Percentiles rank a stretch among this genome's conserved stretches.
Conservation (phyloP, 345 rosid genomes). For the Stellera chamaejasme region DNA sequence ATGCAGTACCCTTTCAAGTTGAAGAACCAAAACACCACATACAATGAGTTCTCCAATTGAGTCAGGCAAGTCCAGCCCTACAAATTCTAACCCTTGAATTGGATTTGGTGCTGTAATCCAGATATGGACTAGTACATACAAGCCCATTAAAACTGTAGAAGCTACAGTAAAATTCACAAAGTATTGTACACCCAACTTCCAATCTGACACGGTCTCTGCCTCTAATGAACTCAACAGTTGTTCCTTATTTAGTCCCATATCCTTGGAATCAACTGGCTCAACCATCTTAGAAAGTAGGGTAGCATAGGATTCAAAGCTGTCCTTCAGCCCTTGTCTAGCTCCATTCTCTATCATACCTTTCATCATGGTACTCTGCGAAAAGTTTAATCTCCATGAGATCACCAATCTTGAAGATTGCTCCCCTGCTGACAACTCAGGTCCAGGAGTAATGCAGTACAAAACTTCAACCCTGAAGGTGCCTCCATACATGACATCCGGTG, state of each 20-base stretch:
- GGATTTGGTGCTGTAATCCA: constrained; percentile 53
- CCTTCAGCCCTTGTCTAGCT: constrained; percentile 76
- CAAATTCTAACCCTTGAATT: constrained; percentile 88
- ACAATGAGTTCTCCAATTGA: constrained; percentile 84
- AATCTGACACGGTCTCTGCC: constrained; percentile 75
- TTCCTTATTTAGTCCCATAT: constrained; percentile 70
- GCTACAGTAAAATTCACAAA: constrained; percentile 79
- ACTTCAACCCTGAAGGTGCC: constrained; percentile 64
- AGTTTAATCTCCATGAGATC: constrained; percentile 87
- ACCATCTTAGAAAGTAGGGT: constrained; percentile 54
- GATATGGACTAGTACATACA: constrained; percentile 66
- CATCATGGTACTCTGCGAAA: constrained; percentile 91
- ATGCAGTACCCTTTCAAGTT: constrained; percentile 53
- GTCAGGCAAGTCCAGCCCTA: constrained; percentile 92
- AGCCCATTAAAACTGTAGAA: constrained; percentile 53
- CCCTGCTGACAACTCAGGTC: constrained; percentile 75
- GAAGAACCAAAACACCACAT: constrained; percentile 75
- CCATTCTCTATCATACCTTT: constrained; percentile 93
- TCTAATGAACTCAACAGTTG: constrained; percentile 78
- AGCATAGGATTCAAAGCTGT: constrained; percentile 63
- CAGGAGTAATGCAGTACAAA: constrained; percentile 65
- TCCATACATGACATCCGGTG: constrained; percentile 89
- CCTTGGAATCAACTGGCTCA: constrained; percentile 76
- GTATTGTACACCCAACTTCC: constrained; percentile 75
- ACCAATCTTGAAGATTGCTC: constrained; percentile 67